A percentile compares a stretch with the other conserved stretches of the same genome.
These are phyloP conservation scores for Sporothrix protearum DNA, from an alignment of 2,329 filamentous ascomycete genomes.

Conservation along the genomic window DNA sequence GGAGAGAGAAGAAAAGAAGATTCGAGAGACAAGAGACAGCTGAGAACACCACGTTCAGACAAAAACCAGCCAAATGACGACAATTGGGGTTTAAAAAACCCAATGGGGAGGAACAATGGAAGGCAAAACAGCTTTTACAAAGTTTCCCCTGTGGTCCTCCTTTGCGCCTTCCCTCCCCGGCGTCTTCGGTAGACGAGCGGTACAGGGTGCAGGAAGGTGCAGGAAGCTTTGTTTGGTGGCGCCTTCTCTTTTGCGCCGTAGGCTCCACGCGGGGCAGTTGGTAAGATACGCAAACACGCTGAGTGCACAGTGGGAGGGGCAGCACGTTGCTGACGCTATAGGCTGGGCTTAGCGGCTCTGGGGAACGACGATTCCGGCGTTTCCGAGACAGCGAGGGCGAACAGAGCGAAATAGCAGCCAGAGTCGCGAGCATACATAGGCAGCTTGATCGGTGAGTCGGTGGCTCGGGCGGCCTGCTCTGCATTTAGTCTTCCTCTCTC, in stretches of 20 bases:
- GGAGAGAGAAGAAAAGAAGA: neutral
- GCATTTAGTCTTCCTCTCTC: neutral
- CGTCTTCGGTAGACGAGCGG: neutral
- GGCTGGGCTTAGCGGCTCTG: neutral
- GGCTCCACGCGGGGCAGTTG: neutral
- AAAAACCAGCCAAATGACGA: neutral
- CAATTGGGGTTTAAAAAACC: neutral
- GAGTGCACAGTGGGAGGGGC: neutral
- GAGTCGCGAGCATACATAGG: neutral
- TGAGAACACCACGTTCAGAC: neutral
- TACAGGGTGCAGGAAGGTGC: neutral
- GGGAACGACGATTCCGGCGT: conserved; percentile 4
- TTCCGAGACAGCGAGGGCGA: conserved; percentile 15
- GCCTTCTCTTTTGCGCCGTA: neutral
- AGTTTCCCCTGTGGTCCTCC: neutral
- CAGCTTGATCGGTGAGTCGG: neutral
- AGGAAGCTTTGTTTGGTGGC: neutral
- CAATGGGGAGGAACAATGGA: neutral
- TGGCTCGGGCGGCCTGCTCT: neutral
- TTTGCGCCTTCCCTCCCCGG: neutral
- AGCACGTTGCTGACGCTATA: conserved; percentile 2
- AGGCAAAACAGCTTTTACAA: conserved; percentile 4
- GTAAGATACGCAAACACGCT: neutral
- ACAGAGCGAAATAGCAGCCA: neutral
- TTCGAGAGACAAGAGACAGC: neutral